These are phyloP conservation scores for Paraglomus occultum DNA, from an alignment of 192 early-diverging fungal genomes.

Conservation along the genomic window DNA sequence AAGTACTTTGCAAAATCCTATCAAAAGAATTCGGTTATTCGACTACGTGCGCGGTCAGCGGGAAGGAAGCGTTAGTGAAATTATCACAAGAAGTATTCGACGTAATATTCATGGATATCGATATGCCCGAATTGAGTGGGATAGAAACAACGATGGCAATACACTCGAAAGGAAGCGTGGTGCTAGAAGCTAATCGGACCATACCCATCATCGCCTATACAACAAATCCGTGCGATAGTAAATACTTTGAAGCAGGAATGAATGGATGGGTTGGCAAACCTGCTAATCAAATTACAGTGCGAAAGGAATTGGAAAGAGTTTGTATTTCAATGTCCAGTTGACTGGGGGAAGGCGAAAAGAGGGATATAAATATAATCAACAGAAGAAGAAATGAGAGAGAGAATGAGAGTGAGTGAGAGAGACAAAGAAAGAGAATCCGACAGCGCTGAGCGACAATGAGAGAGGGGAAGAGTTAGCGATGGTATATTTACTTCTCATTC, in stretches of 20 bases:
- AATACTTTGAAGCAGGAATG: constrained; percentile 21
- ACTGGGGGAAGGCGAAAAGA: no score
- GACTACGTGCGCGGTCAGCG: constrained; percentile 47
- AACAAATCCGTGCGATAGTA: constrained; percentile 53
- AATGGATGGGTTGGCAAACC: constrained; percentile 26
- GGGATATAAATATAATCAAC: no score
- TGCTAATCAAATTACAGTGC: constrained; percentile 9
- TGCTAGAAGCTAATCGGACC: constrained; percentile 49
- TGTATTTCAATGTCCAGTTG: not conserved
- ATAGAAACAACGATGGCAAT: constrained; percentile 59
- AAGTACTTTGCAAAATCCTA: constrained; percentile 56
- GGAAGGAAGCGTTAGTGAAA: constrained; percentile 47
- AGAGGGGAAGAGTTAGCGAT: no score
- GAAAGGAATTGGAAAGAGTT: constrained; percentile 20
- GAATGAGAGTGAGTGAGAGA: no score
- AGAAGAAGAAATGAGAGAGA: no score
- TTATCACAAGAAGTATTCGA: constrained; percentile 50
- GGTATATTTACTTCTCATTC: no score
- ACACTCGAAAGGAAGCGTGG: constrained; percentile 35
- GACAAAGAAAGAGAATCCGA: no score
- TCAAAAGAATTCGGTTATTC: constrained; percentile 48
- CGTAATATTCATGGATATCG: constrained; percentile 66
- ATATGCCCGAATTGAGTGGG: constrained; percentile 64
- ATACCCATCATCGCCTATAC: constrained; percentile 68
- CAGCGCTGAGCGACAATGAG: no score